Evolutionary conservation across 192 early-diverging fungal genomes (phyloP).

Genomic region (Rhizophlyctis rosea): DNA sequence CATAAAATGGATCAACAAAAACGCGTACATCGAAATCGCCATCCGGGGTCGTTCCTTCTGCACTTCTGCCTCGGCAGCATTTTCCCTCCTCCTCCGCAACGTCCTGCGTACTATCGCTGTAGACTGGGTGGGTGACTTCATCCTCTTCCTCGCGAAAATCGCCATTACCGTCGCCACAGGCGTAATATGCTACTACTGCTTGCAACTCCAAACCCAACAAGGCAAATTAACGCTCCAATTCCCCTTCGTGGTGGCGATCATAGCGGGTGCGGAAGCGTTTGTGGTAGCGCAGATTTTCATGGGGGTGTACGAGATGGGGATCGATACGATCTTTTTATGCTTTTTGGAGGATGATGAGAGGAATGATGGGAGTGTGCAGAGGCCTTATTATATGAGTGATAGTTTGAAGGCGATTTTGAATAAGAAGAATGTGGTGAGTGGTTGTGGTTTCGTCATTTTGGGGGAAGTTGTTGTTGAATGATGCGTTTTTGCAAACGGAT

Average conservation of each 20-base stretch:
- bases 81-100: conserved; percentile 40
- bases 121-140: conserved; percentile 41
- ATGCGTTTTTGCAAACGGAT: no score
- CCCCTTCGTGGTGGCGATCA: conserved; percentile 23
- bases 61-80: conserved; percentile 32
- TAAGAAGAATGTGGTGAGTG: no score
- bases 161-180: conserved; percentile 28
- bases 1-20: conserved; percentile 49
- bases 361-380: conserved; percentile 41
- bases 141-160: conserved; percentile 41
- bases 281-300: conserved; percentile 38
- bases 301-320: conserved; percentile 43
- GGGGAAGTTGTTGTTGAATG: no score
- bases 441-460: no score
- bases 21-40: conserved; percentile 49
- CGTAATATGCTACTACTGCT: conserved; percentile 9
- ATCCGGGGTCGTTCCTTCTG: conserved; percentile 45
- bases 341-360: conserved; percentile 45
- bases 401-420: no score
- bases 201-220: no score
- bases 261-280: conserved; percentile 24
- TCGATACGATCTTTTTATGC: conserved; percentile 48
- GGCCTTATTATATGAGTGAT: conserved; percentile 53
- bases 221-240: no score
- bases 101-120: no score